Conservation (phyloP, 768 basidiomycete species). For the Tulasnella sp. region DNA sequence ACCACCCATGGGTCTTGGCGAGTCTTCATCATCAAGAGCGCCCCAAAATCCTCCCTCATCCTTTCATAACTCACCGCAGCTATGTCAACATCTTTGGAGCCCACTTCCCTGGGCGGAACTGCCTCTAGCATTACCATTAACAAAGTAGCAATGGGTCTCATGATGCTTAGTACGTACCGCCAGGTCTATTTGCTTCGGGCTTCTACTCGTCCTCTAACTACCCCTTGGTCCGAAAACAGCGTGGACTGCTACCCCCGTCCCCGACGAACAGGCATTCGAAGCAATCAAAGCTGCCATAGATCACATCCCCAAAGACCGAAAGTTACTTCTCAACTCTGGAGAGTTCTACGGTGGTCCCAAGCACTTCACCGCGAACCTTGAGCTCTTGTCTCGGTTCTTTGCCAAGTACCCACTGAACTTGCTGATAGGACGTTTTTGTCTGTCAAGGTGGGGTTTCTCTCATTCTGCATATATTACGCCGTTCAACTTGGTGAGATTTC, state of each 20-base stretch:
- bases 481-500: too few species aligned
- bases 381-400: slow-evolving; percentile 42
- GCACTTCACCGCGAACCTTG: slow-evolving; percentile 35
- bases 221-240: slow-evolving; percentile 29
- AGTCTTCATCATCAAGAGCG: too few species aligned
- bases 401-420: slow-evolving; percentile 42
- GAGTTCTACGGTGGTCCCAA: slow-evolving; percentile 39
- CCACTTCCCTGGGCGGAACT: slow-evolving; percentile 15
- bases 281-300: slow-evolving; percentile 48
- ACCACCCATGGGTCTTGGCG: too few species aligned
- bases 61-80: too few species aligned
- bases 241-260: slow-evolving; percentile 44
- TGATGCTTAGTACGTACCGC: slow-evolving; percentile 50
- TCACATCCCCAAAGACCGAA: slow-evolving; percentile 37
- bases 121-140: slow-evolving; percentile 4
- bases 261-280: slow-evolving; percentile 59
- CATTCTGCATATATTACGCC: too few species aligned
- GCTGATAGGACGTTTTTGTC: slow-evolving; percentile 39
- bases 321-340: slow-evolving; percentile 49
- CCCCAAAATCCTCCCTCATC: too few species aligned
- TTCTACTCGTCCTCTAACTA: not conserved
- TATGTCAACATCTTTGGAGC: too few species aligned
- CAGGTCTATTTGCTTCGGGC: slow-evolving; percentile 32
- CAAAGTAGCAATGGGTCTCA: slow-evolving; percentile 44
- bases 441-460: slow-evolving; percentile 42